Evolutionary conservation across 306 rosid genomes (phyloP).

Genomic region (Fagus sylvatica): DNA sequence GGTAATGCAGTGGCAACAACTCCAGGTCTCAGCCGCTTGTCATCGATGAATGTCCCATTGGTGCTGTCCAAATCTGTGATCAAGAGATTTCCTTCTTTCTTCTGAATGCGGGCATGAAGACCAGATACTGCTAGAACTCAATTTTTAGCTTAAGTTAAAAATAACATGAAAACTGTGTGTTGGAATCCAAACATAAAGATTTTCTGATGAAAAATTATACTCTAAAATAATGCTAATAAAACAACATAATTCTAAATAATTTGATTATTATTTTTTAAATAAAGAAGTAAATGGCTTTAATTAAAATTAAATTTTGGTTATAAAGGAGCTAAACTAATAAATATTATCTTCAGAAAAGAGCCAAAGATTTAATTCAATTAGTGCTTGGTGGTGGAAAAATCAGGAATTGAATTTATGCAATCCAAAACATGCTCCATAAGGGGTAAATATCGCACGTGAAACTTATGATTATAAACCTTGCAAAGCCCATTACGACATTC

Average conservation of each 20-base stretch:
- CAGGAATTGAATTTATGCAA: conserved; percentile 4
- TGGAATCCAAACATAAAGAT: background rate
- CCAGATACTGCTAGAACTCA: conserved; percentile 56
- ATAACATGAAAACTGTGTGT: background rate
- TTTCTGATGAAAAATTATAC: no score
- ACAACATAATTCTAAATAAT: background rate
- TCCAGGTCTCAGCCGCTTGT: conserved; percentile 72
- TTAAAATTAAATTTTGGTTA: background rate
- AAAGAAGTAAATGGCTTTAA: background rate
- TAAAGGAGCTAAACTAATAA: background rate
- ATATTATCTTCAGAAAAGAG: conserved; percentile 2
- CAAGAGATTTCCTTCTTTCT: conserved; percentile 60
- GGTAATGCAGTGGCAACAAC: conserved; percentile 51
- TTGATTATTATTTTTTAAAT: background rate
- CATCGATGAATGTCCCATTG: conserved; percentile 82
- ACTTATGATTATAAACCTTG: background rate
- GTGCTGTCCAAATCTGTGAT: conserved; percentile 92
- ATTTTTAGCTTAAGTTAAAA: background rate
- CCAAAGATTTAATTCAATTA: conserved; percentile 6
- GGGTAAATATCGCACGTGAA: background rate
- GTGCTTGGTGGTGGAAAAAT: background rate
- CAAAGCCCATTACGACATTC: background rate
- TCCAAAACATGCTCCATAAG: background rate
- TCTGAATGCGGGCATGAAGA: conserved; percentile 70
- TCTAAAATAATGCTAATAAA: no score